These are phyloP conservation scores for Adansonia gregorii DNA, from an alignment of 441 rosid genomes.

Conservation along the genomic window DNA sequence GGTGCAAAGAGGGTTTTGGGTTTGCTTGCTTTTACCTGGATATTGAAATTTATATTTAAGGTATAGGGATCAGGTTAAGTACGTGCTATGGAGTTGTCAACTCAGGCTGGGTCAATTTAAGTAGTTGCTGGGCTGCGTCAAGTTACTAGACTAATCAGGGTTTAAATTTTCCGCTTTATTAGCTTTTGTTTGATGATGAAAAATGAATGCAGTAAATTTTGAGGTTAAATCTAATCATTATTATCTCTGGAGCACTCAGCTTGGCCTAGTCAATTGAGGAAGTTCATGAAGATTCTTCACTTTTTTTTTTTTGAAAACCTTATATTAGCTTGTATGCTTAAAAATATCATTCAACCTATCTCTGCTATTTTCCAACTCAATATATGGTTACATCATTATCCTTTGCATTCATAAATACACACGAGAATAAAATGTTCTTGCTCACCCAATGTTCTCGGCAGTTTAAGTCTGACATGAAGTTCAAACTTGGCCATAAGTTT, in stretches of 20 bases:
- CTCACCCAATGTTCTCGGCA: neutral
- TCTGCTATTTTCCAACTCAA: neutral
- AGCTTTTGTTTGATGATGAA: neutral
- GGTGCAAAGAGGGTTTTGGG: neutral
- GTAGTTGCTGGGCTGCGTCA: neutral
- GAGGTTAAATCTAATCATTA: neutral
- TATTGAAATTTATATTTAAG: conserved; percentile 9
- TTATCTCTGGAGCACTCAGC: neutral
- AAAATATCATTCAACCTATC: neutral
- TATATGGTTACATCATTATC: neutral
- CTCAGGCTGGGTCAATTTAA: neutral
- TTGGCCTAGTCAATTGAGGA: conserved; percentile 8
- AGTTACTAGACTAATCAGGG: neutral
- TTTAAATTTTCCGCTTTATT: neutral
- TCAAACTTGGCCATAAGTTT: conserved; percentile 4
- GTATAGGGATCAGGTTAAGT: neutral
- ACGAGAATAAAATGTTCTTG: conserved; percentile 8
- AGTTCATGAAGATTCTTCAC: neutral
- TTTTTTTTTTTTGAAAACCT: neutral
- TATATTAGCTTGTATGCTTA: neutral
- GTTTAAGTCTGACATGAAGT: neutral
- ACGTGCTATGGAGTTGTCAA: neutral
- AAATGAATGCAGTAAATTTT: neutral
- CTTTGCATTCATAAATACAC: neutral
- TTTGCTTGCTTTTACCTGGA: conserved; percentile 15